Conservation (phyloP, 495 filamentous ascomycete species). For the Podospora didyma region DNA sequence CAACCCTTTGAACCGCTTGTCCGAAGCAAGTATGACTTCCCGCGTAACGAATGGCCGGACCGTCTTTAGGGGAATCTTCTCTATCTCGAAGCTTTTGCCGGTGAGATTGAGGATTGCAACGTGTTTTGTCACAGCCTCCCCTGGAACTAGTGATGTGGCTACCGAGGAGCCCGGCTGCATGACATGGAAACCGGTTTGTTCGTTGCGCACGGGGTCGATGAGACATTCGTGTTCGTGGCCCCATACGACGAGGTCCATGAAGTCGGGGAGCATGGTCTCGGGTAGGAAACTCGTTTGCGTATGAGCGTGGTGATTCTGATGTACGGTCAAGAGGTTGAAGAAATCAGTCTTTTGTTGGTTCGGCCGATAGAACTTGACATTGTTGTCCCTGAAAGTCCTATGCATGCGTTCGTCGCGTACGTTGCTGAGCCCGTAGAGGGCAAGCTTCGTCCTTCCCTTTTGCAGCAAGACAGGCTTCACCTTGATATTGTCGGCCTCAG, state of each 20-base stretch:
- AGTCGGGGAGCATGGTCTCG: slow-evolving; percentile 90
- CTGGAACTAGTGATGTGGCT: slow-evolving; percentile 84
- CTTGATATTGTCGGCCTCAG: slow-evolving; percentile 86
- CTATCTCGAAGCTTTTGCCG: slow-evolving; percentile 75
- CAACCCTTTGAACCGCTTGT: slow-evolving; percentile 70
- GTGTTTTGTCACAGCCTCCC: slow-evolving; percentile 89
- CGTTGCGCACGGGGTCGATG: slow-evolving; percentile 76
- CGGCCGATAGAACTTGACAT: slow-evolving; percentile 90
- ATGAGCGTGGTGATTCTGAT: slow-evolving; percentile 94
- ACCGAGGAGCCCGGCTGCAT: slow-evolving; percentile 98
- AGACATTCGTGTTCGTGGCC: slow-evolving; percentile 97
- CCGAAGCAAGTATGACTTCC: slow-evolving; percentile 74
- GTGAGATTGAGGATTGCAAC: slow-evolving; percentile 81
- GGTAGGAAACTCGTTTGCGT: slow-evolving; percentile 87
- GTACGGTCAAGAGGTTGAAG: slow-evolving; percentile 95
- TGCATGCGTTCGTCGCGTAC: slow-evolving; percentile 93
- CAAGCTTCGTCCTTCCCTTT: slow-evolving; percentile 90
- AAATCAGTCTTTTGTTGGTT: slow-evolving; percentile 80
- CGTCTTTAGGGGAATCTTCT: slow-evolving; percentile 78
- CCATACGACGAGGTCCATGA: slow-evolving; percentile 90
- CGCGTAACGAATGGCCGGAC: slow-evolving; percentile 87
- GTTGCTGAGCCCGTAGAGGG: slow-evolving; percentile 94
- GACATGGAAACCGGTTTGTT: slow-evolving; percentile 85
- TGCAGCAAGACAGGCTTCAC: slow-evolving; percentile 89
- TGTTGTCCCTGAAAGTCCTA: slow-evolving; percentile 86